Evolutionary conservation across 108 stramenopile species (phyloP), one percentile per base, ranked within the genome.

Genomic region (Parmales sp.): DNA sequence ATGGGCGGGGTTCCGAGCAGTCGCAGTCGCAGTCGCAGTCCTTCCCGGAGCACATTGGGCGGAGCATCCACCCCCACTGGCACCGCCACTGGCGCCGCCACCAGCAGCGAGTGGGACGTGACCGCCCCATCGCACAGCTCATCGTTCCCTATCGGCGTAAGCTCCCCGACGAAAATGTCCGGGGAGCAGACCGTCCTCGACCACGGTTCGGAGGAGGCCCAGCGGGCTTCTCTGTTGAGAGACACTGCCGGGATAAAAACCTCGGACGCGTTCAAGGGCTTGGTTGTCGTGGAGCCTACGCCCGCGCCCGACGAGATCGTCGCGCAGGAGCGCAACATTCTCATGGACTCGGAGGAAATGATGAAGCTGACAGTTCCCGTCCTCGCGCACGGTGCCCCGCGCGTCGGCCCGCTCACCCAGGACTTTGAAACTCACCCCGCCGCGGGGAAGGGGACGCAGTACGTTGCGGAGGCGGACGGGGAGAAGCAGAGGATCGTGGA

Each of bases 211-310:
- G 75, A 78, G 36, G 66, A 38, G 39, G 45, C 34, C 26, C 72
- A 75, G 22, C 25, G 68, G 26, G 68, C 29, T 16, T 22, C 39
- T 3, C 28, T 67, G 20, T 37, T 37, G 34, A 38, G 26, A 46
- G 66, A 76, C 45, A 64, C 26, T 36, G 44, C 43, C 20, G 67
- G 22, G 16, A 67, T 76, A 6, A 64, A 69, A 38, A 76, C 77
- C 2, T 41, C 51, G n/a, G 74, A 78, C 19, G 68, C 54, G 37
- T 78, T 78, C 60, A 72, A 75, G 63, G 77, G 77, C 25, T 25
- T 78, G 18, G 34, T 54, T 45, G 72, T 76, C 39, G 28, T 45
- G 11, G 66, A 68, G 67, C 51, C 46, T 19, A 74, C 67, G 1
- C 43, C 73, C 26, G 51, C 73, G 36, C 73, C 73, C 5, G 73